Percentiles rank a stretch among this genome's conserved stretches.
These are phyloP conservation scores for Talaromyces sp. DNA, from an alignment of 2,329 filamentous ascomycete genomes.

Conservation along the genomic window DNA sequence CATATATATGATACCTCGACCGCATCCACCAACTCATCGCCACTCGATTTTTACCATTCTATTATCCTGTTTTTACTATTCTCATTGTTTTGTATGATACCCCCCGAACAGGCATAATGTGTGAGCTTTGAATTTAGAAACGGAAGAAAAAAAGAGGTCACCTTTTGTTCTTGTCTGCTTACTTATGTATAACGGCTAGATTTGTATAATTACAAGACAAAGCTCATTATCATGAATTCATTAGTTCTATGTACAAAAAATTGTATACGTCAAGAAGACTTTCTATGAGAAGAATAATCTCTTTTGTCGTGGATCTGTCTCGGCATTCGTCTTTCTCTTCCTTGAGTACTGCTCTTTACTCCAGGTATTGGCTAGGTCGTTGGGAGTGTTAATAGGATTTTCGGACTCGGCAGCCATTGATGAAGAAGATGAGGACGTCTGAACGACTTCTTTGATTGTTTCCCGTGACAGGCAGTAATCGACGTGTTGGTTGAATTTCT, in stretches of 20 bases:
- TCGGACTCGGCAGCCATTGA: neutral
- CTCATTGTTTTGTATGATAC: conserved; percentile 16
- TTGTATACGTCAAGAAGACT: neutral
- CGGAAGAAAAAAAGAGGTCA: neutral
- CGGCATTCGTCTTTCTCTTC: conserved; percentile 11
- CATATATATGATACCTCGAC: conserved; percentile 9
- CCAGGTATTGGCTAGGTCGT: neutral
- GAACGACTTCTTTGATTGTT: conserved; percentile 79
- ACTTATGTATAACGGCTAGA: neutral
- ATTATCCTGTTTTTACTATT: neutral
- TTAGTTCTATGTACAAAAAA: neutral
- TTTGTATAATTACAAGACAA: neutral
- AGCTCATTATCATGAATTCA: neutral
- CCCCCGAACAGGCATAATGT: conserved; percentile 12
- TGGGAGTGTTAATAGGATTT: neutral
- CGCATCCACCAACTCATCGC: neutral
- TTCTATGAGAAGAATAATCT: conserved; percentile 16
- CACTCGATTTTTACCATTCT: neutral
- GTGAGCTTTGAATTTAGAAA: neutral
- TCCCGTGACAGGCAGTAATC: conserved; percentile 83
- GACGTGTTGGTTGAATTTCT: conserved; percentile 82
- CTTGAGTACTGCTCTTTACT: conserved; percentile 6
- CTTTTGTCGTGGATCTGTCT: conserved; percentile 13
- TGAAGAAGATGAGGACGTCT: conserved; percentile 35
- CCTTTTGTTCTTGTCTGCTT: neutral